Evolutionary conservation across 257 asterid species (phyloP), one percentile per base, ranked within the genome.

Genomic region (Anisodus acutangulus): DNA sequence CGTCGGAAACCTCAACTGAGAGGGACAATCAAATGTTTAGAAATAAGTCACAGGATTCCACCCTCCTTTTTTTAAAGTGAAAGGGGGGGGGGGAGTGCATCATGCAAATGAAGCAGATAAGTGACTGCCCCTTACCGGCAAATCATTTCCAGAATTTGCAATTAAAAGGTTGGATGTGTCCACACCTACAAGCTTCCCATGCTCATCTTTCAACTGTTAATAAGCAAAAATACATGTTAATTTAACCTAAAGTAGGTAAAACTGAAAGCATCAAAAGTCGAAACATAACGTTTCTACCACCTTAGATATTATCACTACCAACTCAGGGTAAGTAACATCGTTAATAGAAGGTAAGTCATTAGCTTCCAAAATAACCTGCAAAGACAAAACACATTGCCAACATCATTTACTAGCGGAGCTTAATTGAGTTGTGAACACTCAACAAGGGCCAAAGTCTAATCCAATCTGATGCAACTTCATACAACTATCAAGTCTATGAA

Each of bases 311-410:
- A 94, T 89, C 86, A 94, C 95, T 83, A 96, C 83, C 83, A 96
- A 90, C 90, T 96, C 99, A 2, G 86, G 81, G 86, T 93, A 91
- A 80, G 97, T 94, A 84, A 96, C 90, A 78, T 96, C 99, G 82
- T 96, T 96, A 84, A 96, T 96, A 74, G 98, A 94, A 68, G 98
- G 99, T 87, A 93, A 86, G 86, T 95, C 98, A 87, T 97, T 95
- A 83, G 98, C 98, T 8, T 97, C 97, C 93, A 97, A 89, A 70
- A 93, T 92, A 82, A 97, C 98, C 99, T 95, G 95, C 86, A 86
- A 85, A 68, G 60, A 86, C 76, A 60, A 37, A 60, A 80, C 26
- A 26, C 4, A 6, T 7, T 22, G 59, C 80, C 59, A 72, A 19
- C 4, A 16, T 26, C 31, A 26, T 26, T 66, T 47, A 72, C 59